phyloP scores from a whole-genome alignment of 1,284 basidiomycete genomes.

The Tremellales sp. region DNA sequence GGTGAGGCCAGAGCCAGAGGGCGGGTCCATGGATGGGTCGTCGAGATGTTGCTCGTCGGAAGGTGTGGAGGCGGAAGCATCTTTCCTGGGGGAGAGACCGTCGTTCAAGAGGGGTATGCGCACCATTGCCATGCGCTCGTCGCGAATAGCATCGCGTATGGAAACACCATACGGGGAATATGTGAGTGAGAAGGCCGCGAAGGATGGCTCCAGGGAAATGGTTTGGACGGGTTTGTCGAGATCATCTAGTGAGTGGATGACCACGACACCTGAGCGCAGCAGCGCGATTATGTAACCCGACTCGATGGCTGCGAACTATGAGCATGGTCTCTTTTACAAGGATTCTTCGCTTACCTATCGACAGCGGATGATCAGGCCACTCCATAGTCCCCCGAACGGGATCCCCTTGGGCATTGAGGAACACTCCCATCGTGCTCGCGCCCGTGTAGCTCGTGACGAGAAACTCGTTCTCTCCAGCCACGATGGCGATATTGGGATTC shows the following conservation, averaged over 20 bases:
- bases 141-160: conserved; percentile 40
- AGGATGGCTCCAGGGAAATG: conserved; percentile 55
- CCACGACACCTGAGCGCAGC: conserved; percentile 70
- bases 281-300: conserved; percentile 74
- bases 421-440: conserved; percentile 69
- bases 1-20: conserved; percentile 4
- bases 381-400: conserved; percentile 82
- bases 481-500: conserved; percentile 69
- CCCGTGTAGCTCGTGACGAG: conserved; percentile 58
- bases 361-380: conserved; percentile 72
- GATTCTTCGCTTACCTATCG: conserved; percentile 68
- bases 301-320: conserved; percentile 62
- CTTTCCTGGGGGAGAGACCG: neutral
- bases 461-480: conserved; percentile 69
- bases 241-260: conserved; percentile 73
- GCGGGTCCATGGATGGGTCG: conserved; percentile 1
- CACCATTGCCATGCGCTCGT: conserved; percentile 34
- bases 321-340: conserved; percentile 1
- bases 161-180: conserved; percentile 47
- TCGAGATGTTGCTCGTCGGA: conserved; percentile 4
- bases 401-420: conserved; percentile 76
- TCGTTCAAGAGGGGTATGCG: conserved; percentile 24
- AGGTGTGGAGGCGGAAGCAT: neutral
- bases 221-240: conserved; percentile 66
- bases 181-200: conserved; percentile 31